Conservation (phyloP, 2,329 filamentous ascomycete genomes). For the Microsporum ferrugineum region DNA sequence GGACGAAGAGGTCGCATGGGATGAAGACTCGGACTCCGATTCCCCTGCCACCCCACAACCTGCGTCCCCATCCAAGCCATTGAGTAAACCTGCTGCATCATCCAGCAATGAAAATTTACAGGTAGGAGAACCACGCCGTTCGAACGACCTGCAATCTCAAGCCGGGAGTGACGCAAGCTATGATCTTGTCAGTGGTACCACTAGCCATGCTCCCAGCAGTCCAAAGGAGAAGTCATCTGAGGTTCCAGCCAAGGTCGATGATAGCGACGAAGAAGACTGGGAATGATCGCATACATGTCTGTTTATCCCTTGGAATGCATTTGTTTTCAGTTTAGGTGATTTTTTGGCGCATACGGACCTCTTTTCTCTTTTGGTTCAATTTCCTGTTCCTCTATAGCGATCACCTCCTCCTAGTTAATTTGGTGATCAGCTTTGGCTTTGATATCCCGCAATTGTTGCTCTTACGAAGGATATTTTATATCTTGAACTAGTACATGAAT, state of each 20-base stretch:
- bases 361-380: neutral
- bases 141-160: conserved; percentile 80
- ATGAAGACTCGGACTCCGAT: conserved; percentile 50
- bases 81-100: conserved; percentile 19
- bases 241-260: conserved; percentile 39
- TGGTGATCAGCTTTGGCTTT: neutral
- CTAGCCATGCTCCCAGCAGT: conserved; percentile 63
- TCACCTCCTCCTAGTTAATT: neutral
- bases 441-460: neutral
- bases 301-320: neutral
- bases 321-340: neutral
- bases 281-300: conserved; percentile 42
- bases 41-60: conserved; percentile 34
- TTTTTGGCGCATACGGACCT: neutral
- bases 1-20: conserved; percentile 58
- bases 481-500: neutral
- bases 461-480: neutral
- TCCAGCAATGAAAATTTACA: conserved; percentile 42
- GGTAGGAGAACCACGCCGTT: conserved; percentile 53
- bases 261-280: conserved; percentile 64
- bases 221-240: conserved; percentile 43
- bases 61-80: conserved; percentile 17
- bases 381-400: neutral
- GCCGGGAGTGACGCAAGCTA: conserved; percentile 93
- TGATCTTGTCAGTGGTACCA: conserved; percentile 74